Evolutionary conservation across 2,329 filamentous ascomycete species (phyloP).

Genomic region (Beauveria sp.): DNA sequence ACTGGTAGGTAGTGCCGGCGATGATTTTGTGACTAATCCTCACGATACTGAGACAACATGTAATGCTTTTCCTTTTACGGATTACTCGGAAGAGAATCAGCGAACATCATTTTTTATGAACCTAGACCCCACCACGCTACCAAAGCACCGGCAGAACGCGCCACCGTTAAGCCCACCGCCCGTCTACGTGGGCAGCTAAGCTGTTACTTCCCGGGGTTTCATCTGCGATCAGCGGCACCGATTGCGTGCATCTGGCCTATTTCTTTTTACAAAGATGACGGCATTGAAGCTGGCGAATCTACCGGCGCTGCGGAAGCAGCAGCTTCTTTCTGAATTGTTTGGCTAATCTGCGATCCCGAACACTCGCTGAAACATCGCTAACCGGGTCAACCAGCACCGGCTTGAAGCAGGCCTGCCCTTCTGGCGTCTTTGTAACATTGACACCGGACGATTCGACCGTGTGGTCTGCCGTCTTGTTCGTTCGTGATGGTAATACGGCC

Average conservation of each 20-base stretch:
- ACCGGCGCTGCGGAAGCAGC: conserved; percentile 60
- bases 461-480: conserved; percentile 89
- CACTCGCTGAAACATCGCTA: not conserved
- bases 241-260: not conserved
- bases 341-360: conserved; percentile 23
- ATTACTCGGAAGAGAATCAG: too few relatives aligned
- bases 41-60: too few relatives aligned
- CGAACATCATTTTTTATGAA: too few relatives aligned
- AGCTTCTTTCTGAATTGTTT: conserved; percentile 76
- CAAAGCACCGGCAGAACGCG: not conserved
- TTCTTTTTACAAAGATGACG: conserved; percentile 29
- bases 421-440: conserved; percentile 80
- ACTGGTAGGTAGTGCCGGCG: too few relatives aligned
- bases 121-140: not conserved
- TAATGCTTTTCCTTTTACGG: too few relatives aligned
- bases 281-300: conserved; percentile 37
- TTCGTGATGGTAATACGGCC: conserved; percentile 63
- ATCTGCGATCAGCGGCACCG: not conserved
- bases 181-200: not conserved
- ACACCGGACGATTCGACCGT: conserved; percentile 71
- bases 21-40: too few relatives aligned
- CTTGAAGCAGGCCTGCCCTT: conserved; percentile 73
- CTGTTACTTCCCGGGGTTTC: not conserved
- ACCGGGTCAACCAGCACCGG: conserved; percentile 52
- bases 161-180: not conserved